phyloP scores from a whole-genome alignment of 768 basidiomycete genomes.

The Termitomyces sp. region DNA sequence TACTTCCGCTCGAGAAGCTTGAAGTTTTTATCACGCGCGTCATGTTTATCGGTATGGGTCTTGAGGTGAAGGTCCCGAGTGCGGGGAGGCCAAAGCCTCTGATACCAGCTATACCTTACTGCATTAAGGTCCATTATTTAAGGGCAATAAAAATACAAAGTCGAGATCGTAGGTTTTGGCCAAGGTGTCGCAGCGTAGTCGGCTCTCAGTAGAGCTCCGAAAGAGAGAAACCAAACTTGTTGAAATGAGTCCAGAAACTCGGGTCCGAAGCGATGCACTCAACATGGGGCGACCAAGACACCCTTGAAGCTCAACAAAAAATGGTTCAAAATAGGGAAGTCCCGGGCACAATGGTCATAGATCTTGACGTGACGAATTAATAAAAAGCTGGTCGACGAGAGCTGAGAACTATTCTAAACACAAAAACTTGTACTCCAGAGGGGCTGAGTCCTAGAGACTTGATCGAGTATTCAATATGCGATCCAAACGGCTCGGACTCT shows the following conservation, averaged over 20 bases:
- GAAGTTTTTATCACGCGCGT: constrained; percentile 20
- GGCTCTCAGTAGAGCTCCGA: constrained; percentile 40
- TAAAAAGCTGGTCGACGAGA: constrained; percentile 10
- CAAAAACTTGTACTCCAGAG: constrained; percentile 28
- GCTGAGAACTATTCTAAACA: constrained; percentile 21
- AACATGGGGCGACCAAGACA: constrained; percentile 43
- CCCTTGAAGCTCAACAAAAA: constrained; percentile 36
- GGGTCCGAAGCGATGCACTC: constrained; percentile 37
- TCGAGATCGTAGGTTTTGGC: constrained; percentile 19
- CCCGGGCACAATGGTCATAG: constrained; percentile 35
- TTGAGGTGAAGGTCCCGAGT: constrained; percentile 39
- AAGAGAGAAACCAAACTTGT: constrained; percentile 32
- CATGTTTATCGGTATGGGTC: constrained; percentile 16
- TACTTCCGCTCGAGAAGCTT: constrained; percentile 30
- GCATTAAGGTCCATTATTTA: constrained; percentile 42
- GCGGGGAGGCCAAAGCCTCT: constrained; percentile 35
- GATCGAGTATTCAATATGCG: constrained; percentile 39
- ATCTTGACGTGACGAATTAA: constrained; percentile 45
- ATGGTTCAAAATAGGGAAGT: constrained; percentile 35
- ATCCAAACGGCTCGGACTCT: constrained; percentile 33
- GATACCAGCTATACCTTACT: constrained; percentile 30
- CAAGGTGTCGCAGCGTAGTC: constrained; percentile 19
- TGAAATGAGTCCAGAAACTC: constrained; percentile 39
- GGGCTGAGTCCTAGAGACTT: constrained; percentile 33
- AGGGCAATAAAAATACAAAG: constrained; percentile 35